These are phyloP conservation scores for Raddia guianensis DNA, from an alignment of 176 grass and related monocot genomes.

Conservation along the genomic window DNA sequence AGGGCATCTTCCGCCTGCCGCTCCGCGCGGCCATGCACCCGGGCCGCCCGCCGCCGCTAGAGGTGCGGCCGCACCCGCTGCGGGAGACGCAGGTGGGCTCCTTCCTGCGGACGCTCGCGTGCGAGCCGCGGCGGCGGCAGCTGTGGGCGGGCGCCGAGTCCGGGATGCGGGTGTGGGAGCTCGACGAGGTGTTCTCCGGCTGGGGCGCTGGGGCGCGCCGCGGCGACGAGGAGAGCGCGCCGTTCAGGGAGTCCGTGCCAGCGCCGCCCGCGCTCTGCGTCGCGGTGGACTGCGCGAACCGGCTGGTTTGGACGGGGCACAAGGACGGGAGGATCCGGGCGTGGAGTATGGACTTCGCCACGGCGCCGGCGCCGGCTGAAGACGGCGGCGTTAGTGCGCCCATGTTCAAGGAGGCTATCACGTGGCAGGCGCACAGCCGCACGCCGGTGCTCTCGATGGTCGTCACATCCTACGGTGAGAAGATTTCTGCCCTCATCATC, in stretches of 20 bases:
- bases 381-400: background rate
- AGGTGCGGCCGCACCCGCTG: slow-evolving; percentile 78
- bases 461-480: slow-evolving; percentile 70
- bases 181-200: slow-evolving; percentile 52
- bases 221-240: slow-evolving; percentile 77
- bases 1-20: slow-evolving; percentile 75
- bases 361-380: background rate
- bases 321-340: slow-evolving; percentile 82
- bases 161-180: slow-evolving; percentile 66
- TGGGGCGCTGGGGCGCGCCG: slow-evolving; percentile 39
- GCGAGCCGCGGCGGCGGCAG: slow-evolving; percentile 48
- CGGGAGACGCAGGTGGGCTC: slow-evolving; percentile 89
- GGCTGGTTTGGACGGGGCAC: slow-evolving; percentile 81
- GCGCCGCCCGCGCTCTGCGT: slow-evolving; percentile 68
- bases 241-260: slow-evolving; percentile 65
- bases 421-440: slow-evolving; percentile 70
- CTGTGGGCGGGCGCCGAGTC: slow-evolving; percentile 82
- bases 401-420: slow-evolving; percentile 61
- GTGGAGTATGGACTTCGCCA: slow-evolving; percentile 60
- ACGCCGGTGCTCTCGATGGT: slow-evolving; percentile 81
- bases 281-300: slow-evolving; percentile 55
- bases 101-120: slow-evolving; percentile 70
- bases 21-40: slow-evolving; percentile 71
- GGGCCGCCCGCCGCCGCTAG: slow-evolving; percentile 67
- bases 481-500: slow-evolving; percentile 7